Conservation (phyloP, 73 alveolate species). For the Symbiodinium pilosum region DNA sequence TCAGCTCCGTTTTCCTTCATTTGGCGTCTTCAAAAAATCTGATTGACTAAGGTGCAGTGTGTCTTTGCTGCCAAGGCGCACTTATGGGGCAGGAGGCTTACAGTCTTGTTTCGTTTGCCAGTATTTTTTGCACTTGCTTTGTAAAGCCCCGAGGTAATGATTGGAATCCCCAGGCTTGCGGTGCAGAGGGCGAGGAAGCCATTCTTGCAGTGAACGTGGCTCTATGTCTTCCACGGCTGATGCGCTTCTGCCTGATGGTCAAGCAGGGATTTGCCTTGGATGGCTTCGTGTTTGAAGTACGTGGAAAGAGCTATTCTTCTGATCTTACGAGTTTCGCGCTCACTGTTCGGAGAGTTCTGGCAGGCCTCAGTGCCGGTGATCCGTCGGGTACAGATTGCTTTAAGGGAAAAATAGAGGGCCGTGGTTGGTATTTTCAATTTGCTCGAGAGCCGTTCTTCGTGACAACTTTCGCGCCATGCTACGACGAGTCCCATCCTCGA, state of each 20-base stretch:
- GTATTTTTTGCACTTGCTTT: not conserved
- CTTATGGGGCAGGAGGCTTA: not conserved
- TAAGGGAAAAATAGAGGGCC: not conserved
- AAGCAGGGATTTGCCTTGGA: slow-evolving; percentile 61
- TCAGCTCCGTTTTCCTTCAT: not conserved
- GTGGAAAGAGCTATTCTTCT: slow-evolving; percentile 7
- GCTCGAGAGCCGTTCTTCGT: slow-evolving; percentile 77
- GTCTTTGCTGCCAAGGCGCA: not conserved
- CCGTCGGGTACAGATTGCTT: slow-evolving; percentile 51
- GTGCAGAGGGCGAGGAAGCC: not conserved
- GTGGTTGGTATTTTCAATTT: slow-evolving; percentile 19
- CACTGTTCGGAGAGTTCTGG: slow-evolving; percentile 32
- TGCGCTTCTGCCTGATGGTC: slow-evolving; percentile 10
- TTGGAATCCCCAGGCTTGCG: not conserved
- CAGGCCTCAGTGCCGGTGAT: slow-evolving; percentile 16
- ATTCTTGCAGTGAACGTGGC: not conserved
- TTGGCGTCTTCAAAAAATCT: too few species aligned
- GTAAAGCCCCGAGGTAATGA: not conserved
- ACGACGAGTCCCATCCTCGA: slow-evolving; percentile 13
- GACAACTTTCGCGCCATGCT: slow-evolving; percentile 45
- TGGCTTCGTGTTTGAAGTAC: slow-evolving; percentile 54
- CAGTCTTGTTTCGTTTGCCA: not conserved
- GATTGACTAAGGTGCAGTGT: slow-evolving; percentile 6
- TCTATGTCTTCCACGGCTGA: not conserved
- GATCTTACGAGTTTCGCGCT: slow-evolving; percentile 13